phyloP scores from a whole-genome alignment of 495 filamentous ascomycete genomes.

The Aspergillus baeticus region DNA sequence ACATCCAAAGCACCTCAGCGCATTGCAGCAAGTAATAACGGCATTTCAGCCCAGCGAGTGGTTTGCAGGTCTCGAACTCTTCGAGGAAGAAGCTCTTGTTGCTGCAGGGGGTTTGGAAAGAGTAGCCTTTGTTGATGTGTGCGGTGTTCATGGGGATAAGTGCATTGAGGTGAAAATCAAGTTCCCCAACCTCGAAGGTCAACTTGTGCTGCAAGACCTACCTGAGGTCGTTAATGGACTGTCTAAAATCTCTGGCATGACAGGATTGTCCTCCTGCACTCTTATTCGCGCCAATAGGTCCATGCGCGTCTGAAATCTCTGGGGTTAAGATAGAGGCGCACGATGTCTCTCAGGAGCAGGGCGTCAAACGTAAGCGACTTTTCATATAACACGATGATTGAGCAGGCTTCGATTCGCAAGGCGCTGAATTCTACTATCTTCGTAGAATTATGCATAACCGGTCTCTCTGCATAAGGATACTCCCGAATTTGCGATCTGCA shows the following conservation, averaged over 20 bases:
- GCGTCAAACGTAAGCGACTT: constrained; percentile 34
- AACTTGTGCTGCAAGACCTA: constrained; percentile 55
- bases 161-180: constrained; percentile 41
- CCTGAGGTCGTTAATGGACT: constrained; percentile 38
- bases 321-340: constrained; percentile 47
- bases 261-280: too few relatives aligned
- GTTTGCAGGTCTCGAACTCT: constrained; percentile 25
- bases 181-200: constrained; percentile 38
- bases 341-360: constrained; percentile 52
- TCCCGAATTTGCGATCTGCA: constrained; percentile 27
- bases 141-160: constrained; percentile 55
- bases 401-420: neutral
- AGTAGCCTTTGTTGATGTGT: constrained; percentile 51
- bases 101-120: constrained; percentile 11
- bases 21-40: constrained; percentile 15
- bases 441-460: constrained; percentile 43
- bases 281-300: too few relatives aligned
- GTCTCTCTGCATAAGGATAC: constrained; percentile 30
- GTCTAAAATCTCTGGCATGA: constrained; percentile 36
- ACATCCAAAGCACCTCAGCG: constrained; percentile 41
- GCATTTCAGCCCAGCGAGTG: constrained; percentile 40
- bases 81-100: constrained; percentile 13
- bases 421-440: constrained; percentile 1
- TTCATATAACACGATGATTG: neutral
- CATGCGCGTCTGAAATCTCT: too few relatives aligned